A percentile compares a stretch with the other conserved stretches of the same genome.
phyloP scores from a whole-genome alignment of 495 filamentous ascomycete genomes.

The Paragyromitra xinjiangensis region DNA sequence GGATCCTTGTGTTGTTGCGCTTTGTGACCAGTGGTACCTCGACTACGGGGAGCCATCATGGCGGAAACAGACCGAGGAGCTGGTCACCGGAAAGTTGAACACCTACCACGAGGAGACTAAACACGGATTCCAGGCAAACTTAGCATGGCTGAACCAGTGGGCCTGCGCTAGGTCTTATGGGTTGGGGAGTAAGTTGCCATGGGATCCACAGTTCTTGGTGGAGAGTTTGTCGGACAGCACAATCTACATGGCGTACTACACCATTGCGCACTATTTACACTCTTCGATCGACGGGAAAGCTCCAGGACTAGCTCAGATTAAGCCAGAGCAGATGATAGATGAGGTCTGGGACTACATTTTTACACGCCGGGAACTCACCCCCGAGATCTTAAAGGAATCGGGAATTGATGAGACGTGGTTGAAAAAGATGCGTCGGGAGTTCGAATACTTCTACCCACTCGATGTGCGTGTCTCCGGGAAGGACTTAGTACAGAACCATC shows the following conservation, averaged over 20 bases:
- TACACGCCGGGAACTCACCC: slow-evolving; percentile 67
- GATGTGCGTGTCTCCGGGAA: slow-evolving; percentile 86
- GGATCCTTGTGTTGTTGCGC: slow-evolving; percentile 90
- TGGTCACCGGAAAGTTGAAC: slow-evolving; percentile 77
- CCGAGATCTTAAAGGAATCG: slow-evolving; percentile 69
- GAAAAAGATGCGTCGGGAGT: slow-evolving; percentile 82
- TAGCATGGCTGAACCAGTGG: slow-evolving; percentile 95
- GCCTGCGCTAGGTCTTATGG: slow-evolving; percentile 92
- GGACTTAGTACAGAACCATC: slow-evolving; percentile 86
- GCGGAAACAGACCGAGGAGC: slow-evolving; percentile 74
- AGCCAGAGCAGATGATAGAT: slow-evolving; percentile 88
- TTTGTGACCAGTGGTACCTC: slow-evolving; percentile 95
- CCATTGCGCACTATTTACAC: slow-evolving; percentile 87
- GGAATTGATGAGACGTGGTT: slow-evolving; percentile 76
- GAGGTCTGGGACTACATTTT: slow-evolving; percentile 98
- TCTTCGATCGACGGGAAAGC: slow-evolving; percentile 77
- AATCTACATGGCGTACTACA: slow-evolving; percentile 98
- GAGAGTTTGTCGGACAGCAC: slow-evolving; percentile 90
- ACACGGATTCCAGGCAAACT: slow-evolving; percentile 81
- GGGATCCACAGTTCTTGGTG: slow-evolving; percentile 91
- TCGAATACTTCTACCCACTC: slow-evolving; percentile 96
- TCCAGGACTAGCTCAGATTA: slow-evolving; percentile 71
- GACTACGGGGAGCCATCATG: slow-evolving; percentile 92
- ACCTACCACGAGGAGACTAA: slow-evolving; percentile 81
- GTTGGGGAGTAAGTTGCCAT: slow-evolving; percentile 93